Evolutionary conservation across 257 asterid species (phyloP).

Genomic region (Paulownia fortunei): DNA sequence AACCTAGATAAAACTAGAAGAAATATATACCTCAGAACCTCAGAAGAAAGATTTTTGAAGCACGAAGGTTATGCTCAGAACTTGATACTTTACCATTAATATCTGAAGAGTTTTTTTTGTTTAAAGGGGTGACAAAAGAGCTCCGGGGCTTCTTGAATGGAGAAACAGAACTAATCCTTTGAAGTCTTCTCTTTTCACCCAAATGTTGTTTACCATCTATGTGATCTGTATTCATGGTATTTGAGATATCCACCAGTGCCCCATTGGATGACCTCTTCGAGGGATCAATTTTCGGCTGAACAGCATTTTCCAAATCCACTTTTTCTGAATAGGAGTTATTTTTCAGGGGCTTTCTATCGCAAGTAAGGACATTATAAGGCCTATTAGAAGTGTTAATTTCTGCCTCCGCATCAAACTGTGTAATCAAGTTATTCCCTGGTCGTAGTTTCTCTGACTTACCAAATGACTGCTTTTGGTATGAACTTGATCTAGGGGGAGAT

Average conservation of each 20-base stretch:
- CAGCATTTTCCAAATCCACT: slow-evolving; percentile 39
- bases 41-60: slow-evolving; percentile 34
- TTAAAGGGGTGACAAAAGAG: slow-evolving; percentile 74
- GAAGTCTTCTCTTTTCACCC: slow-evolving; percentile 69
- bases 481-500: slow-evolving; percentile 63
- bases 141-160: slow-evolving; percentile 93
- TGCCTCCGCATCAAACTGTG: slow-evolving; percentile 86
- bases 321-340: slow-evolving; percentile 32
- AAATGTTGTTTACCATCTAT: slow-evolving; percentile 44
- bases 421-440: slow-evolving; percentile 76
- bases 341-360: slow-evolving; percentile 38
- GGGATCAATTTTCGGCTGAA: slow-evolving; percentile 37
- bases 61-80: slow-evolving; percentile 32
- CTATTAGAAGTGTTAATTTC: slow-evolving; percentile 38
- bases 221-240: slow-evolving; percentile 40
- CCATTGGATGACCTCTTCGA: slow-evolving; percentile 50
- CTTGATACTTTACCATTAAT: slow-evolving; percentile 59
- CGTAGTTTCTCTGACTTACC: slow-evolving; percentile 48
- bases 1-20: slow-evolving; percentile 65
- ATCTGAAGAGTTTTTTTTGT: slow-evolving; percentile 42
- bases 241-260: slow-evolving; percentile 75
- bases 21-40: slow-evolving; percentile 43
- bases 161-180: slow-evolving; percentile 56
- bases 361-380: slow-evolving; percentile 39
- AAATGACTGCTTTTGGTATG: slow-evolving; percentile 44